Percentiles rank a stretch among this genome's conserved stretches.
Conservation (phyloP, 768 basidiomycete species). For the Trametopsis cervina region DNA sequence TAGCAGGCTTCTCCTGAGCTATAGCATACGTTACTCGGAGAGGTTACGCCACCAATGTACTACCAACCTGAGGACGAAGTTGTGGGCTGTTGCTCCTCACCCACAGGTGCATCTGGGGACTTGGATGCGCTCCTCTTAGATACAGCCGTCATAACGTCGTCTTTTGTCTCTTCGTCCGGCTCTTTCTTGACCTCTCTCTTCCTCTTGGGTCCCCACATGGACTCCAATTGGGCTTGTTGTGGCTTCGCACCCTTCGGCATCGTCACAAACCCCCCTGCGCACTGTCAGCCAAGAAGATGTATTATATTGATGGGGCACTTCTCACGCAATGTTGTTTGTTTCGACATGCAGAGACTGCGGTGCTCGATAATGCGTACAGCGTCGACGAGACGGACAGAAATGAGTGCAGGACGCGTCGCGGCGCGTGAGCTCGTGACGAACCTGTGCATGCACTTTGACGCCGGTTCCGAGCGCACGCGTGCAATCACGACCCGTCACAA, state of each 20-base stretch:
- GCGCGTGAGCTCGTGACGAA: conserved; percentile 22
- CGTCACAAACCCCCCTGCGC: conserved; percentile 64
- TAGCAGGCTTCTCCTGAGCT: background rate
- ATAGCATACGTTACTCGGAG: conserved; percentile 1
- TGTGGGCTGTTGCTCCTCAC: no score
- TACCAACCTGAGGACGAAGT: no score
- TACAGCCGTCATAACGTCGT: no score
- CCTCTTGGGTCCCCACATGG: conserved; percentile 61
- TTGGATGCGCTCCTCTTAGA: no score
- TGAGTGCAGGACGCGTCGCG: conserved; percentile 11
- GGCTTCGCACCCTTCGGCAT: conserved; percentile 69
- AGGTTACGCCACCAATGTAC: no score
- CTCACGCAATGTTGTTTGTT: conserved; percentile 69
- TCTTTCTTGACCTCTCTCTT: conserved; percentile 20
- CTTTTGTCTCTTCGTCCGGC: conserved; percentile 13
- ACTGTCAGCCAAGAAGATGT: background rate
- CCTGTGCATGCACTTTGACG: conserved; percentile 16
- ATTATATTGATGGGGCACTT: background rate
- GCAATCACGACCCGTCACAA: conserved; percentile 1
- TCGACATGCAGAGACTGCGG: conserved; percentile 38
- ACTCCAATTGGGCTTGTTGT: conserved; percentile 72
- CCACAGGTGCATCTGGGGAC: no score
- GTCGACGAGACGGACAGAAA: conserved; percentile 6
- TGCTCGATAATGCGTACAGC: conserved; percentile 6
- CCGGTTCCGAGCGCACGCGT: conserved; percentile 1